Evolutionary conservation across 768 basidiomycete species (phyloP).

Genomic region (Candolleomyces efflorescens): DNA sequence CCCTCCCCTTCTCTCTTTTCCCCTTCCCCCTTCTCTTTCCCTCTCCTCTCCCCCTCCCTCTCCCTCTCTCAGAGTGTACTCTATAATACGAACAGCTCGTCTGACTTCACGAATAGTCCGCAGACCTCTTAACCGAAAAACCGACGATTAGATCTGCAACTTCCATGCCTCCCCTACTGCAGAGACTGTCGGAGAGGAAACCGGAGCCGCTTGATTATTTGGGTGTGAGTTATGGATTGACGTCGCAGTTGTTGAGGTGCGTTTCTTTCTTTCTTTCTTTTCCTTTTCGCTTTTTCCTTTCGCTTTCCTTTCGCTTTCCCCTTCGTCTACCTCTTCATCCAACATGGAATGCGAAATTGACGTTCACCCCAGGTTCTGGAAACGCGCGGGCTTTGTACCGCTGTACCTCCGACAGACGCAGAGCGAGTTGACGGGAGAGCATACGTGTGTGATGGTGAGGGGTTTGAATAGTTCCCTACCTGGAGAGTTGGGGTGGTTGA

Average conservation of each 20-base stretch:
- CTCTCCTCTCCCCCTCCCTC: too few species aligned
- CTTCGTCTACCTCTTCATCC: background rate
- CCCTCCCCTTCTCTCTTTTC: too few species aligned
- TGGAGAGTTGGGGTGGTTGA: slow-evolving; percentile 73
- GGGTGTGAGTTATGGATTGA: slow-evolving; percentile 95
- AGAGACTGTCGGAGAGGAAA: slow-evolving; percentile 83
- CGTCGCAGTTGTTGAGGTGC: slow-evolving; percentile 74
- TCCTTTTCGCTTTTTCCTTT: background rate
- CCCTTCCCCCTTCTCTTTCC: too few species aligned
- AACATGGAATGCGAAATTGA: too few species aligned
- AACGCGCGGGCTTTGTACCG: slow-evolving; percentile 86
- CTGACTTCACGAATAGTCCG: too few species aligned
- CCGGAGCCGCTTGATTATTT: slow-evolving; percentile 92
- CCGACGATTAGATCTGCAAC: slow-evolving; percentile 66
- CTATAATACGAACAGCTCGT: too few species aligned
- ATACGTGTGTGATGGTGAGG: slow-evolving; percentile 93
- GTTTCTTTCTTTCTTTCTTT: slow-evolving; percentile 10
- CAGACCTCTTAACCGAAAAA: slow-evolving; percentile 69
- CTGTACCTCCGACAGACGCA: slow-evolving; percentile 91
- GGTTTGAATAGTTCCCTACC: slow-evolving; percentile 67
- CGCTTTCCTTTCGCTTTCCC: background rate
- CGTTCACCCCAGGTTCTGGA: slow-evolving; percentile 96
- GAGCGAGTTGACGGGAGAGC: slow-evolving; percentile 95
- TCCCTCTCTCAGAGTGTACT: too few species aligned
- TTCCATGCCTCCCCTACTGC: slow-evolving; percentile 90